Evolutionary conservation across 208 protist species (phyloP), one percentile per base, ranked within the genome.

Genomic region (Strigomonas culicis): DNA sequence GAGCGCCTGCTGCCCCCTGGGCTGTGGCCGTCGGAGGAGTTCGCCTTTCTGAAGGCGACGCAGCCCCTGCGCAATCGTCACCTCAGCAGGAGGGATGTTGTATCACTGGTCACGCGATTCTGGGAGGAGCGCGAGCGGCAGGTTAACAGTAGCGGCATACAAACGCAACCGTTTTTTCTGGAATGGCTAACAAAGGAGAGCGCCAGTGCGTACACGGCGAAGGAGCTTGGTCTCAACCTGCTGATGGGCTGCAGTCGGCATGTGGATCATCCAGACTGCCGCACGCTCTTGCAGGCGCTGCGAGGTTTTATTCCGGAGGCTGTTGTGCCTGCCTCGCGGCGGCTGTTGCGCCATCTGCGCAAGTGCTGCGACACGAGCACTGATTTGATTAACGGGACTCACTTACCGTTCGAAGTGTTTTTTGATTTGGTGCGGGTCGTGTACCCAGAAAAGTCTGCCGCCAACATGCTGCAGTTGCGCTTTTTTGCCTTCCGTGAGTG

Each of bases 401-500:
- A 50, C 25, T 63, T 89, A 44, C 53, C 70, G 4, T 66, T 75
- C 24, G 63, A 70, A 10, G 59, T 61, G 25, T 73, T 89, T 31
- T 84, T 82, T 53, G 47, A 61, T 8, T 34, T 62, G 27, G 61
- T 95, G 58, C 82, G 90, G 11, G 47, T 34, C 4, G 47, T 84
- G 19, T 90, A 82, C 63, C 86, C 84, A 1, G 84, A 88, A 60
- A 92, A 91, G 66, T 80, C 73, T 22, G 66, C 75, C 43, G 59
- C 77, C 4, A 68, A 89, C 63, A 85, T 96, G 76, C 73, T 88
- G 44, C 79, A 91, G 52, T 72, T 96, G 36, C 78, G 86, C 17
- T 84, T 92, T 31, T 80, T 79, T 32, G 68, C 84, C 1, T 90
- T 64, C 55, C 72, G 75, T 7, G 53, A 46, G 34, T 28, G 2